phyloP scores from a whole-genome alignment of 192 early-diverging fungal genomes.

The Geranomyces variabilis region DNA sequence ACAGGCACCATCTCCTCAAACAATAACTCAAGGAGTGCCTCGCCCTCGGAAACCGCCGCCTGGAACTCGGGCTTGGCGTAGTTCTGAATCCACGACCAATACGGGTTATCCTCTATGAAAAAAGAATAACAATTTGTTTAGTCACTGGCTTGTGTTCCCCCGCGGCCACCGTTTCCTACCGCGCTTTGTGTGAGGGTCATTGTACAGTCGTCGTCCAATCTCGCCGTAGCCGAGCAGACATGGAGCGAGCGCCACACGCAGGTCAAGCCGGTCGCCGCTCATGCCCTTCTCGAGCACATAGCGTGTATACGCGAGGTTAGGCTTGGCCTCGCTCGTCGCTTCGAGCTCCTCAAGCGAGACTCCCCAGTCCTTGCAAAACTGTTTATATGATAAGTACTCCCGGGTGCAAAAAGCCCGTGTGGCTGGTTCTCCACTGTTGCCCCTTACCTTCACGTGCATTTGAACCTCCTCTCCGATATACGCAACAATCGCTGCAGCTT shows the following conservation, averaged over 20 bases:
- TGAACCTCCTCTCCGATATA: slow-evolving; percentile 69
- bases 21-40: slow-evolving; percentile 51
- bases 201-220: slow-evolving; percentile 66
- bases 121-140: not conserved
- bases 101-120: slow-evolving; percentile 69
- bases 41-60: slow-evolving; percentile 58
- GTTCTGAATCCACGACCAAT: slow-evolving; percentile 79
- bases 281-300: slow-evolving; percentile 70
- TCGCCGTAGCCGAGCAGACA: slow-evolving; percentile 85
- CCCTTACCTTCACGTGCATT: slow-evolving; percentile 67
- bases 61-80: slow-evolving; percentile 75
- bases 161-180: slow-evolving; percentile 23
- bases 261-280: slow-evolving; percentile 73
- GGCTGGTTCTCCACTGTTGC: not conserved
- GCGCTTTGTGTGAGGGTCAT: slow-evolving; percentile 66
- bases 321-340: slow-evolving; percentile 68
- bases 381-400: slow-evolving; percentile 11
- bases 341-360: slow-evolving; percentile 70
- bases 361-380: slow-evolving; percentile 77
- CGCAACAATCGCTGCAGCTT: slow-evolving; percentile 64
- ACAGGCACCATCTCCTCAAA: slow-evolving; percentile 57
- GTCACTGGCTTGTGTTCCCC: not conserved
- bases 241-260: slow-evolving; percentile 80
- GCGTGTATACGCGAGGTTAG: slow-evolving; percentile 84
- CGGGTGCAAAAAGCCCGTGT: not conserved